Evolutionary conservation across 495 filamentous ascomycete genomes (phyloP).

Genomic region (Penicillium manginii): DNA sequence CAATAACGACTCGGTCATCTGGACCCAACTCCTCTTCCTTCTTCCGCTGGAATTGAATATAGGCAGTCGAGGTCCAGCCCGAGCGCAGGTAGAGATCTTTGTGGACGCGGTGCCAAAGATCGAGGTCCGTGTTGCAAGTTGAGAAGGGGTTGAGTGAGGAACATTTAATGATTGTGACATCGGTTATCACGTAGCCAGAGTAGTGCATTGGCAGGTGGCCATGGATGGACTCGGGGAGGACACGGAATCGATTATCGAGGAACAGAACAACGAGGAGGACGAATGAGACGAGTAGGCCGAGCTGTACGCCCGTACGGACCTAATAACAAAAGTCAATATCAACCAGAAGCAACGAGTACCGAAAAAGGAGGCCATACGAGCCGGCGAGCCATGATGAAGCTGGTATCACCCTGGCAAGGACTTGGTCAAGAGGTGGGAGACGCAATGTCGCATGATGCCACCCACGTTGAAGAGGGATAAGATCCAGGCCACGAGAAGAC

Average conservation of each 20-base stretch:
- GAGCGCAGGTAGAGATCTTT: constrained; percentile 87
- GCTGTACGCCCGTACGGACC: constrained; percentile 84
- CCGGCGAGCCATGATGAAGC: constrained; percentile 51
- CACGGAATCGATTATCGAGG: constrained; percentile 79
- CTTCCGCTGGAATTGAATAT: constrained; percentile 82
- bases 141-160: constrained; percentile 74
- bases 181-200: constrained; percentile 80
- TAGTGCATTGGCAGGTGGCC: constrained; percentile 82
- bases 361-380: constrained; percentile 36
- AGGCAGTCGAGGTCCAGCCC: constrained; percentile 76
- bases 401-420: constrained; percentile 41
- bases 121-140: constrained; percentile 75
- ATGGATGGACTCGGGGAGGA: constrained; percentile 81
- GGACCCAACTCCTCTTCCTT: constrained; percentile 80
- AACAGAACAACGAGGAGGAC: constrained; percentile 72
- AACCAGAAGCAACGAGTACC: constrained; percentile 7
- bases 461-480: background rate
- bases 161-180: constrained; percentile 83
- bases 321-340: constrained; percentile 18
- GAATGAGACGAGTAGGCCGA: constrained; percentile 66
- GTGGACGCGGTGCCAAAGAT: constrained; percentile 80
- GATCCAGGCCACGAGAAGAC: constrained; percentile 35
- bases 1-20: constrained; percentile 80
- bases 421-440: constrained; percentile 26
- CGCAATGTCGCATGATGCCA: constrained; percentile 33